A percentile compares a stretch with the other conserved stretches of the same genome.
Conservation (phyloP, 768 basidiomycete species). For the Lentinus brumalis region DNA sequence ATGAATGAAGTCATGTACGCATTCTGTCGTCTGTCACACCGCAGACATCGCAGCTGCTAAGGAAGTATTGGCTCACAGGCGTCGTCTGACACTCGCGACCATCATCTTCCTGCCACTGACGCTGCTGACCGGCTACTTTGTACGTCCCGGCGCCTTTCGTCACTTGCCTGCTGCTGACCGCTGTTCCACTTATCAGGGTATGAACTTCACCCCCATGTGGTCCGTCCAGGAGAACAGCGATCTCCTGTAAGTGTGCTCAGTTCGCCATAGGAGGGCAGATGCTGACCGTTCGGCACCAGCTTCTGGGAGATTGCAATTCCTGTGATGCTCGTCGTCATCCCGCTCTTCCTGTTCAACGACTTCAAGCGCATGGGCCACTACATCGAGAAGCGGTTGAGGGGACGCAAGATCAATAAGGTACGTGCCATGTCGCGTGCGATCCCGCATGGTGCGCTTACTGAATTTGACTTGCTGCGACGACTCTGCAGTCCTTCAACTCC, state of each 20-base stretch:
- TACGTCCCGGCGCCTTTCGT: slow-evolving; percentile 33
- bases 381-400: slow-evolving; percentile 43
- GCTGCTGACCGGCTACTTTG: slow-evolving; percentile 72
- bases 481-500: slow-evolving; percentile 20
- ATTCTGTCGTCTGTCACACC: slow-evolving; percentile 1
- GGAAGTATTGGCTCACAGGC: slow-evolving; percentile 39
- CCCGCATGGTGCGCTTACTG: no score
- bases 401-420: slow-evolving; percentile 37
- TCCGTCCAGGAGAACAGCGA: slow-evolving; percentile 48
- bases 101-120: slow-evolving; percentile 74
- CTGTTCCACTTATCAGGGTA: slow-evolving; percentile 48
- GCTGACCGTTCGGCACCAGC: slow-evolving; percentile 32
- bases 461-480: no score
- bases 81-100: slow-evolving; percentile 65
- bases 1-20: slow-evolving; percentile 74
- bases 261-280: background rate
- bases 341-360: slow-evolving; percentile 55
- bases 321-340: slow-evolving; percentile 53
- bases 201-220: slow-evolving; percentile 64
- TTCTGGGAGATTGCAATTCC: slow-evolving; percentile 72
- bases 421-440: slow-evolving; percentile 5
- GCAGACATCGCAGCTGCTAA: background rate
- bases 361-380: slow-evolving; percentile 48
- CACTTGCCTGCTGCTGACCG: background rate
- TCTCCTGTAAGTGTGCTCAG: slow-evolving; percentile 39